These are phyloP conservation scores for Diaporthe citriasiana DNA, from an alignment of 2,329 filamentous ascomycete genomes.

Conservation along the genomic window DNA sequence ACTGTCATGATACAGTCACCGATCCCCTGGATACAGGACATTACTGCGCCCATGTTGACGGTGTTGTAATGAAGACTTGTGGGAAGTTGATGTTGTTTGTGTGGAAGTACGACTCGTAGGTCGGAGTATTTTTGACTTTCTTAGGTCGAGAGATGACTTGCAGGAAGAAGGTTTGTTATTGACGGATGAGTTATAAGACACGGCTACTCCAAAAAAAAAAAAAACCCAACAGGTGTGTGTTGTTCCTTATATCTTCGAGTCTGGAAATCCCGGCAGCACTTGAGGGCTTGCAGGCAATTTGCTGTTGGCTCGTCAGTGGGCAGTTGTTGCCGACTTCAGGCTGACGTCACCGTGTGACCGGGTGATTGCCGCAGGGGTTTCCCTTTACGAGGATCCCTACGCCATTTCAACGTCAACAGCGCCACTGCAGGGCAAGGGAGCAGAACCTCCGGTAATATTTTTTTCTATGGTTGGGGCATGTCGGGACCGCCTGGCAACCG, in stretches of 20 bases:
- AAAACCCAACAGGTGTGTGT: neutral
- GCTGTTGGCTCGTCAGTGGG: slow-evolving; percentile 2
- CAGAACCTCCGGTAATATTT: neutral
- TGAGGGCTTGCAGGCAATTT: neutral
- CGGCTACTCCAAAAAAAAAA: neutral
- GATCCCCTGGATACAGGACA: slow-evolving; percentile 41
- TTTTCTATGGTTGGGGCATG: neutral
- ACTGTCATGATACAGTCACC: slow-evolving; percentile 54
- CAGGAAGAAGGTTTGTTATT: slow-evolving; percentile 12
- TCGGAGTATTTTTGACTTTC: neutral
- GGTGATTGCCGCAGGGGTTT: slow-evolving; percentile 29
- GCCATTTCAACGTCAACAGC: slow-evolving; percentile 30
- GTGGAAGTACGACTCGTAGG: neutral
- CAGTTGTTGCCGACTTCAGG: neutral
- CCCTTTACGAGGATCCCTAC: slow-evolving; percentile 32
- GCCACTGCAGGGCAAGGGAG: slow-evolving; percentile 20
- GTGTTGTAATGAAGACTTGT: slow-evolving; percentile 8
- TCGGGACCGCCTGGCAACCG: neutral
- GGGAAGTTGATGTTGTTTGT: neutral
- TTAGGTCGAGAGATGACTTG: neutral
- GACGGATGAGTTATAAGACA: slow-evolving; percentile 22
- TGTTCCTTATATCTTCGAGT: slow-evolving; percentile 16
- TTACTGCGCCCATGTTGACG: slow-evolving; percentile 41
- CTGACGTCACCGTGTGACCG: slow-evolving; percentile 30
- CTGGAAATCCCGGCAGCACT: neutral